Evolutionary conservation across 2,329 filamentous ascomycete species (phyloP), one percentile per base, ranked within the genome.

Genomic region (Sporothrix brunneoviolacea): DNA sequence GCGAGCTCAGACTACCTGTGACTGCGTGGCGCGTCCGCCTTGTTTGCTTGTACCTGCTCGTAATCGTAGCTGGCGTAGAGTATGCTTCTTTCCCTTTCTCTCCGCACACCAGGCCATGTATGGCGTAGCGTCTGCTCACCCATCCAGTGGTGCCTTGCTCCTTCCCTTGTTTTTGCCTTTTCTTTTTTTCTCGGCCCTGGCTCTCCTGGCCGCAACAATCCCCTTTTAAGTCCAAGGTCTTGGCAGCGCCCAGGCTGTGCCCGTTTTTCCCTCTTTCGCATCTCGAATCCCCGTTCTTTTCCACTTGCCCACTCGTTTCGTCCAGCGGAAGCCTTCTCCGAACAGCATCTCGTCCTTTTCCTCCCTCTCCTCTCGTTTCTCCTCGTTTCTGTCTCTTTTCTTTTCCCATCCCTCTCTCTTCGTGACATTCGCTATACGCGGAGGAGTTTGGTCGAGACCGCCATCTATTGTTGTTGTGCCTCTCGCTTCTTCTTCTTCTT

Each of bases 391-490:
- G 9, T 16, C 37, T 47, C 43, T 43, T 42, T 37, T 7, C 18
- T 15, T 40, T 39, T 30, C 24, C 5, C 24, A 28, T 15, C 37
- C 35, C 5, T 41, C 36, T 47, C 24, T 42, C 38, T 49, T 50
- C 47, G 39, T 43, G 39, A 28, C 48, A 33, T 35, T 50, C 48
- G 48, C 40, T 50, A 28, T 39, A 38, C 48, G 48, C 33, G 40
- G 27, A 49, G 22, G 37, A 42, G 47, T 42, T 24, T 30, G 24
- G 36, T 22, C 24, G 39, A 30, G 9, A 5, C 19, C 22, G 21
- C 45, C 22, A 12, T 13, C 24, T 8, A 18, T 41, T 24, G 19
- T 41, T 46, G 43, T 38, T 24, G 44, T 47, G 35, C 15, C 33
- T 21, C 33, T n/a, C 24, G 7, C 7, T 4, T 18, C 36, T 46